phyloP scores from a whole-genome alignment of 2,329 filamentous ascomycete species.

The Scedosporium boydii region DNA sequence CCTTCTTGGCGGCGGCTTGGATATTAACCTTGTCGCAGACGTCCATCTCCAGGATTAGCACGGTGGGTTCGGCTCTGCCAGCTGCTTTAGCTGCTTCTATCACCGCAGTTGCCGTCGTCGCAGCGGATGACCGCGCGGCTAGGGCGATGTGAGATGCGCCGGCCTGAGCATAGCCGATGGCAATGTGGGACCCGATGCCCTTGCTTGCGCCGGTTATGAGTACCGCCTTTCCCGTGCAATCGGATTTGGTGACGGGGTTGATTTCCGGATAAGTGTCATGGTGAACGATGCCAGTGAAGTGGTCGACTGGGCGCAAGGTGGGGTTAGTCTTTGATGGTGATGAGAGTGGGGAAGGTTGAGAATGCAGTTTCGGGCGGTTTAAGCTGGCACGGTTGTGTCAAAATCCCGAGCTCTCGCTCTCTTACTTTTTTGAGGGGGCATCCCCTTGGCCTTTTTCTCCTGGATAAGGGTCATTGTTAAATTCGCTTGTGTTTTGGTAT shows the following conservation, averaged over 20 bases:
- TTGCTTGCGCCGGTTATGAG: constrained; percentile 47
- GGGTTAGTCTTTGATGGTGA: background rate
- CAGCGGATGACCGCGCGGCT: constrained; percentile 37
- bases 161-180: constrained; percentile 45
- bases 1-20: constrained; percentile 15
- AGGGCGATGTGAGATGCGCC: constrained; percentile 42
- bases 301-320: constrained; percentile 9
- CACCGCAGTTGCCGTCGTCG: constrained; percentile 21
- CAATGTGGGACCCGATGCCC: constrained; percentile 43
- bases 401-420: background rate
- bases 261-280: constrained; percentile 46
- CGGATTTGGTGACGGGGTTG: constrained; percentile 22
- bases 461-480: background rate
- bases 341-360: background rate
- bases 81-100: constrained; percentile 22
- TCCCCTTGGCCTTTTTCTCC: background rate
- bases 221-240: constrained; percentile 27
- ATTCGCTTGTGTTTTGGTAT: background rate
- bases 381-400: background rate
- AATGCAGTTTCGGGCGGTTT: background rate
- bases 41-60: constrained; percentile 31
- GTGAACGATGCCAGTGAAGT: constrained; percentile 23
- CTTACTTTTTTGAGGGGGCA: background rate
- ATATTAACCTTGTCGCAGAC: constrained; percentile 24
- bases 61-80: constrained; percentile 16